Conservation (phyloP, 768 basidiomycete genomes). For the Mycena pura region DNA sequence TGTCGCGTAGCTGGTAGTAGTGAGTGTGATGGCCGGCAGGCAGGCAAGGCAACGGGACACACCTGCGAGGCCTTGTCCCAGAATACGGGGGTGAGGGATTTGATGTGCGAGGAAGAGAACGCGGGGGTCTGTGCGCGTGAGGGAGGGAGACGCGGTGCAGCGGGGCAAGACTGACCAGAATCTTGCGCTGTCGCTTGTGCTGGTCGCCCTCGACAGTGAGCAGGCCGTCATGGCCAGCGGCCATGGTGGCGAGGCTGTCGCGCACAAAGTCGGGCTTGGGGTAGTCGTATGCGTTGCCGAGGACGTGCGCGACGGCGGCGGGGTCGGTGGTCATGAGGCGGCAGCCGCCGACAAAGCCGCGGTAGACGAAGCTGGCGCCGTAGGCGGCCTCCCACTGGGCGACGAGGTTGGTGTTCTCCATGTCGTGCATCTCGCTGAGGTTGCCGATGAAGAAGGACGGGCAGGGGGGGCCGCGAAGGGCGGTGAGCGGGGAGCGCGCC, state of each 20-base stretch:
- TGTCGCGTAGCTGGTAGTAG: conserved; percentile 51
- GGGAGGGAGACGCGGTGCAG: too few species aligned
- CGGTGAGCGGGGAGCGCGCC: conserved; percentile 52
- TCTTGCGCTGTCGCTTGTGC: conserved; percentile 63
- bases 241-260: conserved; percentile 58
- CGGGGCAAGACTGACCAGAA: conserved; percentile 55
- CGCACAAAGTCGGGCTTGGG: conserved; percentile 67
- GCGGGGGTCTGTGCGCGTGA: conserved; percentile 59
- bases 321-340: conserved; percentile 68
- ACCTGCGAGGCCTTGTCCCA: conserved; percentile 63
- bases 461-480: conserved; percentile 53
- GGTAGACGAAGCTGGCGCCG: conserved; percentile 59
- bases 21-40: background rate
- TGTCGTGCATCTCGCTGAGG: conserved; percentile 59
- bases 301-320: conserved; percentile 61
- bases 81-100: conserved; percentile 61
- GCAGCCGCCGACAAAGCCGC: conserved; percentile 57
- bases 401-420: conserved; percentile 61
- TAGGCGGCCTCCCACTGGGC: conserved; percentile 51
- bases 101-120: conserved; percentile 57
- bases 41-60: conserved; percentile 25
- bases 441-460: conserved; percentile 59
- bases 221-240: conserved; percentile 54
- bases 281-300: conserved; percentile 61
- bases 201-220: conserved; percentile 61